These are phyloP conservation scores for Lavandula angustifolia DNA, from an alignment of 257 asterid genomes.

Conservation along the genomic window DNA sequence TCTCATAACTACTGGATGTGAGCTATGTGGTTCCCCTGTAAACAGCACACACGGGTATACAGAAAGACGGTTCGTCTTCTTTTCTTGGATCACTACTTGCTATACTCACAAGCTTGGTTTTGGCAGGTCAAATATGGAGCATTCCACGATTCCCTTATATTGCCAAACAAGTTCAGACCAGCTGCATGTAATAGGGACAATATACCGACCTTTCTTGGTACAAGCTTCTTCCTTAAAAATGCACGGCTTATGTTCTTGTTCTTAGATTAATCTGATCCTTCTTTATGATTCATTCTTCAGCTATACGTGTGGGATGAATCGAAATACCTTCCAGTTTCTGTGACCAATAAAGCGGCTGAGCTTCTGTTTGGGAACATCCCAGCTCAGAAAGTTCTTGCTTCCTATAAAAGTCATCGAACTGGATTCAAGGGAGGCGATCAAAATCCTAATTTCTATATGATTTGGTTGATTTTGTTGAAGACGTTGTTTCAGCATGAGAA, in stretches of 20 bases:
- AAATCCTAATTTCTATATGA: too few species aligned
- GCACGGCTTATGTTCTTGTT: neutral
- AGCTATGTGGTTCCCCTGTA: constrained; percentile 56
- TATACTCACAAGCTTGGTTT: constrained; percentile 23
- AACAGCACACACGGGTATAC: constrained; percentile 45
- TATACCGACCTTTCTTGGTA: constrained; percentile 78
- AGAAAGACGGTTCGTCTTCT: constrained; percentile 17
- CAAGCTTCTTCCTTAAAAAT: neutral
- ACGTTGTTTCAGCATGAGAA: too few species aligned
- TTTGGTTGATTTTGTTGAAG: too few species aligned
- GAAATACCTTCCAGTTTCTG: constrained; percentile 54
- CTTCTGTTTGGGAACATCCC: too few species aligned
- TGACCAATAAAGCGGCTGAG: constrained; percentile 53
- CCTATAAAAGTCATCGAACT: constrained; percentile 42
- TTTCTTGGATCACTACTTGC: constrained; percentile 8
- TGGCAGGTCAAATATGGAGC: constrained; percentile 45
- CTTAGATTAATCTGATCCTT: constrained; percentile 3
- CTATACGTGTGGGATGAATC: constrained; percentile 69
- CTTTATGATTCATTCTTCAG: constrained; percentile 39
- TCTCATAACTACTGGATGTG: constrained; percentile 64
- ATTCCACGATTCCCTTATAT: constrained; percentile 39
- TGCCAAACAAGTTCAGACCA: constrained; percentile 56
- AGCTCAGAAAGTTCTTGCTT: constrained; percentile 48
- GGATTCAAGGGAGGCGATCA: too few species aligned
- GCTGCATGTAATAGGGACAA: constrained; percentile 53